Base-by-base conservation (phyloP, 1,284 basidiomycete species). In the Ustilago tritici region DNA sequence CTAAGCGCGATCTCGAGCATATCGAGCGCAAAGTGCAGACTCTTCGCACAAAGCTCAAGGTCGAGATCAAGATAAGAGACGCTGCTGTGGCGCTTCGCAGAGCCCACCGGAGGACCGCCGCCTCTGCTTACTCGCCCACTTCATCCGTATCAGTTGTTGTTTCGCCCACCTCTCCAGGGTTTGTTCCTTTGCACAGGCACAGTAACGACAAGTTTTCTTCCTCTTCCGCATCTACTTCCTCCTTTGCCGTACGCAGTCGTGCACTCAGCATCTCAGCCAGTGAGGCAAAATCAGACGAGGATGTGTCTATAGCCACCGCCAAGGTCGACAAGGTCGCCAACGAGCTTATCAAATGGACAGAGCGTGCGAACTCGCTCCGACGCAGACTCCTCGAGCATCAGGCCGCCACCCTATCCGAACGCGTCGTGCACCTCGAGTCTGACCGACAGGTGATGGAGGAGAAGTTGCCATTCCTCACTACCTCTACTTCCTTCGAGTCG, bases 51-150 rank as follows among this genome's bases (percentile, higher is more conserved):
- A 82, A 82, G 57, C 73, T 82, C 60, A 78, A 78, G 41, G 80
- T 82, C 36, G 78, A 82, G 46, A 76, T 68, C 57, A 68, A 72
- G 46, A 79, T 82, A 36, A 64, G 80, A 19, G 81, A 82, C 50
- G 81, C 80, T 19, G 80, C 81, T 38, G 70, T 80, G n/a, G 78
- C 78, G 28, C 64, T 82, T 10, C 77, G 80, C 47, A 79, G 67
- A 36, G 78, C 79, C 55, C 70, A 77, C 57, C 66, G 74, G 2
- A 69, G 67, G 56, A 72, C 77, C 5, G 66, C 75, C 31, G 66
- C 65, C 23, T 53, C 67, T 2, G 38, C 57, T 6, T 60, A 65
- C 14, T 74, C 66, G 8, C 66, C 71, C 55, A 70, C 65, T 46
- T 58, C 66, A 23, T 65, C 68, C 19, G 50, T 57, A 12, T 32